A percentile compares a stretch with the other conserved stretches of the same genome.
Evolutionary conservation across 2,329 filamentous ascomycete genomes (phyloP).

Genomic region (Rutstroemia sp.): DNA sequence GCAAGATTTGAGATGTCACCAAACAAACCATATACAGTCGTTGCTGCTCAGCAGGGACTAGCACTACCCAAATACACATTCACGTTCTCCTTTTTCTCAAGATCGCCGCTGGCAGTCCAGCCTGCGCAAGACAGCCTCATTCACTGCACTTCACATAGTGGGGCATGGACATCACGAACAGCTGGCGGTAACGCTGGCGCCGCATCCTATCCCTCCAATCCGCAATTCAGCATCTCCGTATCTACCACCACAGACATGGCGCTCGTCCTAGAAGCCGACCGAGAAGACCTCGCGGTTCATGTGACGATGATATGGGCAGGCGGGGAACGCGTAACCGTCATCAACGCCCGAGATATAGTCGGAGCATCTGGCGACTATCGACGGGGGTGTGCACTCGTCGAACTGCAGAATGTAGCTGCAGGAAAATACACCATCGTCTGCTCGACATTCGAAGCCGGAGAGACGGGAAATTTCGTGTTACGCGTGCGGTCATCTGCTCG

Average conservation of each 20-base stretch:
- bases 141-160: conserved; percentile 46
- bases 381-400: conserved; percentile 66
- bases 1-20: conserved; percentile 58
- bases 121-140: conserved; percentile 40
- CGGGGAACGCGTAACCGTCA: conserved; percentile 61
- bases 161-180: conserved; percentile 69
- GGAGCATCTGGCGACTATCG: conserved; percentile 84
- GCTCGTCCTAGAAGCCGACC: conserved; percentile 64
- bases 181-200: conserved; percentile 80
- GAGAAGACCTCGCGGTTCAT: conserved; percentile 67
- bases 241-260: conserved; percentile 52
- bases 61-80: conserved; percentile 72
- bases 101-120: conserved; percentile 50
- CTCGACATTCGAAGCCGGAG: conserved; percentile 80
- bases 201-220: conserved; percentile 73
- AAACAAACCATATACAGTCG: conserved; percentile 47
- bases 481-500: conserved; percentile 59
- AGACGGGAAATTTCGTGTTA: conserved; percentile 67
- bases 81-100: conserved; percentile 76
- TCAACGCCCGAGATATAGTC: conserved; percentile 71
- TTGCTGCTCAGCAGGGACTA: conserved; percentile 73
- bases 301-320: conserved; percentile 75
- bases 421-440: conserved; percentile 84
- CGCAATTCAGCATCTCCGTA: conserved; percentile 69
- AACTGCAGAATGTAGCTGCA: conserved; percentile 50